Evolutionary conservation across 108 stramenopile genomes (phyloP), one percentile per base, ranked within the genome.

Genomic region (Chaetoceros tenuissimus): DNA sequence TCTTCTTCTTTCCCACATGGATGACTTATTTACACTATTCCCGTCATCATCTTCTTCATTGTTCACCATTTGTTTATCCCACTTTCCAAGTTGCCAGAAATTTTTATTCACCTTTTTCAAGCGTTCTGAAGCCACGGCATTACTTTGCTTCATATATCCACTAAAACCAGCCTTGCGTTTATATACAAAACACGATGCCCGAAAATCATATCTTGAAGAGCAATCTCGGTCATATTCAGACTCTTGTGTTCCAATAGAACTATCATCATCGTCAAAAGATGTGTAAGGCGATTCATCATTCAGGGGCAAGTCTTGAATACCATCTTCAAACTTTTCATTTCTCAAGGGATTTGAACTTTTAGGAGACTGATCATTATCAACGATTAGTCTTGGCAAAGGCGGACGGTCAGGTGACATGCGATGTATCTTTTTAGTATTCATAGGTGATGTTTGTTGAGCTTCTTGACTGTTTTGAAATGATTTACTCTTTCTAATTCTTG

Each of bases 1-100:
- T 10, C 76, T 72, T 31, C 89, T 72, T 17, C 78, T 64, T 68
- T 90, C 85, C 89, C 89, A 90, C 34, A 40, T 40, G 5, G 5
- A 10, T 5, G 13, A 5, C 13, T 5, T 13, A 40, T 40, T 40
- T 5, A 40, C 34, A 40, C 13, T 13, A 40, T 40, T 40, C 34
- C 5, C 34, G 13, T 40, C 8, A 40, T 5, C 8, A 40, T 5
- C 13, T 40, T 13, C 34, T 10, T 5, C 8, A 40, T 40, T 40
- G 8, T 10, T 13, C 5, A 40, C 34, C 5, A 10, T 5, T 10
- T 13, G 8, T 13, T 40, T 40, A 13, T 13, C 34, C n/a, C n/a
- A n/a, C n/a, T n/a, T n/a, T 10, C 34, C 34, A 5, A 40, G 13
- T 13, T 40, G 5, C 34, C 34, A 40, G 13, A 40, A 40, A 40